Percentiles rank a stretch among this genome's conserved stretches.
phyloP scores from a whole-genome alignment of 2,329 filamentous ascomycete genomes.

The Grosmannia huntii region DNA sequence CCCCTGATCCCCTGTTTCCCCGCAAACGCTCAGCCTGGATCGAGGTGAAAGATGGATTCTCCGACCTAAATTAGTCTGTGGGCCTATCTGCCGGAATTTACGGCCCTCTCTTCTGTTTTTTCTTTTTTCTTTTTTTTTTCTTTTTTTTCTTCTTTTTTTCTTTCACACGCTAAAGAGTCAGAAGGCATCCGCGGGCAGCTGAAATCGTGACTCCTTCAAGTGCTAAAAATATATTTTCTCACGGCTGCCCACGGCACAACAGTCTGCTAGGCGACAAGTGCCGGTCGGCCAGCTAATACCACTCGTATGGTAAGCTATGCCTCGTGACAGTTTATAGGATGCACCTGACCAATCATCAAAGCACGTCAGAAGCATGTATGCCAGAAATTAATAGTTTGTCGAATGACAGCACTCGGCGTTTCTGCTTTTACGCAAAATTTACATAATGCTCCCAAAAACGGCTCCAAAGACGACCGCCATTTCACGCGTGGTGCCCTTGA shows the following conservation, averaged over 20 bases:
- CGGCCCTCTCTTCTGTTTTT: neutral
- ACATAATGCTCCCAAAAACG: neutral
- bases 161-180: neutral
- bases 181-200: neutral
- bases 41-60: neutral
- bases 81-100: neutral
- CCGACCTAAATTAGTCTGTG: neutral
- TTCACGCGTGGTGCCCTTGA: too few species aligned
- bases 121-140: neutral
- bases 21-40: neutral
- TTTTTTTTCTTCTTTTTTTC: neutral
- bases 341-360: neutral
- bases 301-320: neutral
- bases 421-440: neutral
- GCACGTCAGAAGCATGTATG: neutral
- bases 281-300: neutral
- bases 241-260: neutral
- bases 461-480: too few species aligned
- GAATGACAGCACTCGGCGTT: neutral
- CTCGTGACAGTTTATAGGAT: neutral
- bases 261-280: neutral
- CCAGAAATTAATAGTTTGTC: neutral
- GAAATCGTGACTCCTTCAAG: neutral
- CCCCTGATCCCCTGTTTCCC: neutral
- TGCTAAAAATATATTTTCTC: neutral